Evolutionary conservation across 2,329 filamentous ascomycete genomes (phyloP), one percentile per base, ranked within the genome.

Genomic region (Diplodia seriata): DNA sequence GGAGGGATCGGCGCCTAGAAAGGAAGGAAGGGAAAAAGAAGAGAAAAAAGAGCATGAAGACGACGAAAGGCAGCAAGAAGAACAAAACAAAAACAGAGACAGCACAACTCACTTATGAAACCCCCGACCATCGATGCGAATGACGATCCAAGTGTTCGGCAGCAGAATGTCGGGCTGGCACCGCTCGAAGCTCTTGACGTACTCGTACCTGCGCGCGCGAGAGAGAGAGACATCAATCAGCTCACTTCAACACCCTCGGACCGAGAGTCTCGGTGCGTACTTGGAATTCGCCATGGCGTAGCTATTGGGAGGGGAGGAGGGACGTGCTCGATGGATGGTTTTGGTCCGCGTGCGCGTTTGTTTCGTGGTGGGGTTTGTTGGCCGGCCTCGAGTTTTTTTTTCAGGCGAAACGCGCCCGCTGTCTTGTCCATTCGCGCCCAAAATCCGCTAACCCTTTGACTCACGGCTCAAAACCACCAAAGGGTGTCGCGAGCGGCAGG

Each of bases 71-170:
- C 50, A 43, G 33, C 15, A n/a, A 11, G 2, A 33, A 33, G 31
- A 33, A 33, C 4, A 33, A 31, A 33, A 33, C 6, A 33, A 2
- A 33, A 8, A 33, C 8, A 33, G 50, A n/a, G n/a, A n/a, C n/a
- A 36, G 36, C 70, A 72, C 49, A 43, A 29, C 63, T 11, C 74
- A 96, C 93, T 97, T 97, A 74, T 94, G 95, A 80, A 99, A 99
- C 20, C 93, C 94, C 71, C 94, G 87, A 29, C 95, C 95, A 80
- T 99, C 95, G 74, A 99, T 90, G 69, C 95, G 90, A 67, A 99
- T 89, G 23, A 98, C 93, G 68, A 98, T 91, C 93, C 94, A 99
- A 31, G 94, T 98, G 76, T 96, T 97, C 66, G 90, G 92, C 26
- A 98, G 85, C 50, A 99, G 82, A 56, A 81, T 81, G 76, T 97